A percentile compares a stretch with the other conserved stretches of the same genome.
These are phyloP conservation scores for Fulvia fulva DNA, from an alignment of 2,329 filamentous ascomycete species.

Conservation along the genomic window DNA sequence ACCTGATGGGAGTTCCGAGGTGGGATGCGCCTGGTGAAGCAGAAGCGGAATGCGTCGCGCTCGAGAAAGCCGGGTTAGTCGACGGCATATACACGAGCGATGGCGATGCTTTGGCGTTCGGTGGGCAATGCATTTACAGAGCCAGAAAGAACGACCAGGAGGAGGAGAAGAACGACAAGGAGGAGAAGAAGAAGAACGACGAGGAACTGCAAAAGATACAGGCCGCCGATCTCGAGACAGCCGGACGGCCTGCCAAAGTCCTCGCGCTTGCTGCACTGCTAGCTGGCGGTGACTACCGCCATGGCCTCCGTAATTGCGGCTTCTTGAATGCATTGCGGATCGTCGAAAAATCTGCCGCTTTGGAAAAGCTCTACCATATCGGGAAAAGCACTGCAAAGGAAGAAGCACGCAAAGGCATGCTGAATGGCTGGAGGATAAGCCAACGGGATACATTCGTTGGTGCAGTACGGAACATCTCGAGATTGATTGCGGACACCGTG, in stretches of 20 bases:
- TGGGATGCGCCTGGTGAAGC: slow-evolving; percentile 1
- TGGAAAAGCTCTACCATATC: neutral
- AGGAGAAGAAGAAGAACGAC: neutral
- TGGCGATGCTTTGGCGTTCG: slow-evolving; percentile 2
- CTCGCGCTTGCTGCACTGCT: neutral
- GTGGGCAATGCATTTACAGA: neutral
- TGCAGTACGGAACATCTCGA: neutral
- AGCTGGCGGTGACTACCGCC: neutral
- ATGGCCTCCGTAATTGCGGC: neutral
- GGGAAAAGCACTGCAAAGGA: neutral
- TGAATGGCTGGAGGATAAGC: neutral
- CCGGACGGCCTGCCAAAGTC: neutral
- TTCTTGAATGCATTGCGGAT: neutral
- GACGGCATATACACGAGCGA: neutral
- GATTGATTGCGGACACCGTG: neutral
- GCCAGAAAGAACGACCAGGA: no score
- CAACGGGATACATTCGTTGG: neutral
- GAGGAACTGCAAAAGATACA: neutral
- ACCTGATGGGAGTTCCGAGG: neutral
- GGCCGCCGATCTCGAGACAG: neutral
- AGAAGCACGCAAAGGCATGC: neutral
- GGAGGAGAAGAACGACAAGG: no score
- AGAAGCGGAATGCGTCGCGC: slow-evolving; percentile 3
- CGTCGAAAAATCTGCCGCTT: neutral
- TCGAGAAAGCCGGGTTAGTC: neutral